These are phyloP conservation scores for Mortierella sp. DNA, from an alignment of 371 early-diverging fungal species.

Conservation along the genomic window DNA sequence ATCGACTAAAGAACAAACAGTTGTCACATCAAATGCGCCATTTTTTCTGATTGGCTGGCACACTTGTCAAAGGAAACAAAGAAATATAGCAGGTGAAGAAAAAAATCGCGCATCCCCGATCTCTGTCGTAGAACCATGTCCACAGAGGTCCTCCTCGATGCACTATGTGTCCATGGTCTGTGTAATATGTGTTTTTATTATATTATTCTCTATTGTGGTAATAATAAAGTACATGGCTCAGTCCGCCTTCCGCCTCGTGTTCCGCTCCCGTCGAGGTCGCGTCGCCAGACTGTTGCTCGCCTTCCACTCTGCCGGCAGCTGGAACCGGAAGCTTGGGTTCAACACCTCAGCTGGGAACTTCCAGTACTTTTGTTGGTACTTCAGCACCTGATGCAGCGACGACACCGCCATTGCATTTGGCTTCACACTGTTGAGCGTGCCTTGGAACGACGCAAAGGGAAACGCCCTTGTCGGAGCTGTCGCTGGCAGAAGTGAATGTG, in stretches of 20 bases:
- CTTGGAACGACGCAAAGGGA: constrained; percentile 57
- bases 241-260: constrained; percentile 35
- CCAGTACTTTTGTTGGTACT: constrained; percentile 65
- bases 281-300: constrained; percentile 65
- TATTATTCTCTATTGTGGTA: no score
- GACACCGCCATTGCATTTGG: constrained; percentile 67
- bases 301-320: constrained; percentile 67
- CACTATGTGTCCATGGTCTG: no score
- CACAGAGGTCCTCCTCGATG: no score
- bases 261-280: constrained; percentile 59
- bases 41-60: constrained; percentile 3
- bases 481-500: constrained; percentile 49
- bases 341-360: constrained; percentile 58
- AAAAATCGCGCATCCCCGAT: no score
- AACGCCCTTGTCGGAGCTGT: constrained; percentile 48
- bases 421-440: constrained; percentile 63
- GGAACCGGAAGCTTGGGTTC: constrained; percentile 61
- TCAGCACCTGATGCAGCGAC: constrained; percentile 57
- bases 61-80: no score
- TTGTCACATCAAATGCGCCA: background rate
- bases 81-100: no score
- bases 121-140: no score
- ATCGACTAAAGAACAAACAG: background rate
- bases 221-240: no score
- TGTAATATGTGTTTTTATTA: no score